Evolutionary conservation across 2,329 filamentous ascomycete species (phyloP), one percentile per base, ranked within the genome.

Genomic region (Fusarium illudens): DNA sequence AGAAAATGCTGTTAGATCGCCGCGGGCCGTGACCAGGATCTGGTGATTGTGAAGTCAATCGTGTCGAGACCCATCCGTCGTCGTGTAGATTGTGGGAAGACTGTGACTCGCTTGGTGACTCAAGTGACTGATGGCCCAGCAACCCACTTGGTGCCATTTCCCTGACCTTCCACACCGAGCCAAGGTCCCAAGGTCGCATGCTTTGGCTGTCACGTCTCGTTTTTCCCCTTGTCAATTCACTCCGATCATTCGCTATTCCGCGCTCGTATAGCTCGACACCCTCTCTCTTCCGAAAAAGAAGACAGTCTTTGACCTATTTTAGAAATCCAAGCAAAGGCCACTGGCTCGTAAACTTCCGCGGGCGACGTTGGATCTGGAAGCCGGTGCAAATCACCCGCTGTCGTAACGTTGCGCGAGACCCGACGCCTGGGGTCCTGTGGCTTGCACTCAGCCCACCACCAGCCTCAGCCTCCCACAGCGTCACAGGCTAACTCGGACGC

Each of bases 351-450:
- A 65, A 55, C 29, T 49, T 52, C 48, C 65, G 34, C 52, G 51
- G 49, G 53, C 58, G 46, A 54, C 37, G 44, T 49, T 37, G 52
- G 39, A 58, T 59, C 56, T 51, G 32, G 58, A 44, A 46, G 54
- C 22, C 46, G 50, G 48, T 57, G 42, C 36, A 58, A 58, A 36
- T 51, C 50, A 48, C 10, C 56, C 32, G 36, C 36, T 46, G 39
- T 46, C 56, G 70, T 68, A 72, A 72, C 70, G 70, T 72, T 73
- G 65, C 58, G 61, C 61, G 62, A 56, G 46, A 53, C 25, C 56
- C 55, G 66, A 64, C 59, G 60, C 50, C 52, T 64, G 25, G 36
- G 48, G 22, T 29, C 37, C 42, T 62, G 57, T 70, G 65, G 68
- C 66, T 60, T 65, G 59, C 52, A 39, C 56, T 64, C 60, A 55